A percentile compares a stretch with the other conserved stretches of the same genome.
Conservation (phyloP, 176 grass and related monocot species). For the Otatea glauca region DNA sequence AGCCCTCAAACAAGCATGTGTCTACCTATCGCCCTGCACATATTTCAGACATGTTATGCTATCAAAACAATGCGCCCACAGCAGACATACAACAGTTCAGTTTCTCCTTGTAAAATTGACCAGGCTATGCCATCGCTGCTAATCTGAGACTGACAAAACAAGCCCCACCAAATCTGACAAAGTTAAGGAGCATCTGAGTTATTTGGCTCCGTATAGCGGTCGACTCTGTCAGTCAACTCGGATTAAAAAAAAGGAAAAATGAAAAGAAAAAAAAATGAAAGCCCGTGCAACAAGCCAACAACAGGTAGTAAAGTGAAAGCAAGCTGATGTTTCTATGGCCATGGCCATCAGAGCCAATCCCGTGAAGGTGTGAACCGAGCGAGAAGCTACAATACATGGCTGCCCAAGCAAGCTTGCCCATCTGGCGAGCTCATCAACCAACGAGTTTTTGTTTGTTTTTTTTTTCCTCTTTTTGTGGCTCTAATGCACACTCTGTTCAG, state of each 20-base stretch:
- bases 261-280: not conserved
- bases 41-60: too few relatives aligned
- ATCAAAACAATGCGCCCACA: too few relatives aligned
- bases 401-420: not conserved
- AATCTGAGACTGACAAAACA: too few relatives aligned
- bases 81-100: too few relatives aligned
- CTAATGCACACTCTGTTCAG: not conserved
- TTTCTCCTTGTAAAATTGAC: too few relatives aligned
- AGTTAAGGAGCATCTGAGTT: too few relatives aligned
- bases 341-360: not conserved
- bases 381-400: conserved; percentile 1
- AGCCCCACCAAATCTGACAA: too few relatives aligned
- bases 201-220: too few relatives aligned
- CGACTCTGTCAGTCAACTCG: not conserved
- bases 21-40: not conserved
- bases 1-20: not conserved
- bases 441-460: not conserved
- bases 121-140: too few relatives aligned
- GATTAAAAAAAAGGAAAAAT: not conserved
- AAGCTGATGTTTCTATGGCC: conserved; percentile 5
- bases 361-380: conserved; percentile 32
- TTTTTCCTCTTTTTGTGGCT: not conserved
- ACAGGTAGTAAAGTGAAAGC: not conserved
- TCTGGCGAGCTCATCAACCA: conserved; percentile 33
- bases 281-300: not conserved